phyloP scores from a whole-genome alignment of 2,329 filamentous ascomycete genomes.

The Cadophora malorum region DNA sequence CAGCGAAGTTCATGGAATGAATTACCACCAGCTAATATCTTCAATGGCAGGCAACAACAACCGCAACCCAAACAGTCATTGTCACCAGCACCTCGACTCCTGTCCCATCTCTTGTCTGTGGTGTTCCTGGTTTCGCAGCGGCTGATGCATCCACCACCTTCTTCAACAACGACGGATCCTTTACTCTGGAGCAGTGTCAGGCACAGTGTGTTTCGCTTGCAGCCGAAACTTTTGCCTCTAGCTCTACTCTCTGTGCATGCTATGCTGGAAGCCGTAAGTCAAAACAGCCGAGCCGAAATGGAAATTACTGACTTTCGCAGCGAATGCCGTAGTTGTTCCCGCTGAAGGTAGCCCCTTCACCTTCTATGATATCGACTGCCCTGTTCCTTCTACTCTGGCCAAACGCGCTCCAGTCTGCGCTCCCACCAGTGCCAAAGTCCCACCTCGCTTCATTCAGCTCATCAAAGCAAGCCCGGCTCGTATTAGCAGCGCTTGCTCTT shows the following conservation, averaged over 20 bases:
- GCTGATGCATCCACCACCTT: neutral
- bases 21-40: neutral
- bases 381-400: neutral
- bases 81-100: neutral
- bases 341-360: neutral
- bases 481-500: conserved; percentile 1
- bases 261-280: neutral
- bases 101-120: neutral
- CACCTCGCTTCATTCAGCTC: neutral
- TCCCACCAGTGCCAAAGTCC: neutral
- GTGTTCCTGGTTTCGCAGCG: neutral
- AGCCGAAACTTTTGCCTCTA: neutral
- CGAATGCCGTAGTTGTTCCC: neutral
- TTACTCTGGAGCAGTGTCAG: neutral
- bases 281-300: neutral
- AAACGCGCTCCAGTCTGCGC: neutral
- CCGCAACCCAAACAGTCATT: neutral
- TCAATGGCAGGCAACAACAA: neutral
- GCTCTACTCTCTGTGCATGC: neutral
- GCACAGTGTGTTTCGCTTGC: neutral
- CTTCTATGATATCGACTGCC: neutral
- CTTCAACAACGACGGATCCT: conserved; percentile 11
- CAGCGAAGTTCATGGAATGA: neutral
- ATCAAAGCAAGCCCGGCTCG: neutral
- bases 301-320: neutral